Evolutionary conservation across 805 yeast species (phyloP), one percentile per base, ranked within the genome.

Genomic region (Myxozyma geophila): DNA sequence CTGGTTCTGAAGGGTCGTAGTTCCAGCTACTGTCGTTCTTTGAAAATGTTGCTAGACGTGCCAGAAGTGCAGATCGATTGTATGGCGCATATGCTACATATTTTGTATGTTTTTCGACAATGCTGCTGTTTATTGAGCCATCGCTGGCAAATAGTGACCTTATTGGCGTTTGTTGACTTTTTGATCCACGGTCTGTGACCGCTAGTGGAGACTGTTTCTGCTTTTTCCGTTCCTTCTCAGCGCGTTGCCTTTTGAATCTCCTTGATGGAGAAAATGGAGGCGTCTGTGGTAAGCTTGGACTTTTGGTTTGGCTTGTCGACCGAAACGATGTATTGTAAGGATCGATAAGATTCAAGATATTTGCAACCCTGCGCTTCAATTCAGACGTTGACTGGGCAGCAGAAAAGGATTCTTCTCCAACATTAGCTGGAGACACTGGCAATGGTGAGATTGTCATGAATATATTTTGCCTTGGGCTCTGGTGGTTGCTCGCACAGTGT

Each of bases 31-130:
- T 7, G 28, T 13, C 9, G 13, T 21, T 12, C 21, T 13, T 8
- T 19, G 66, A 12, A 41, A 68, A 68, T 17, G 70, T 51, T 7
- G 54, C 19, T 8, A 68, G 53, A 7, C 70, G 62, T 9, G 46
- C 17, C 7, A 68, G 56, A 6, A 68, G 56, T 17, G 53, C 51
- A 19, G 35, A 21, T 43, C 68, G 44, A 48, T 46, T 60, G 68
- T 65, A 68, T 12, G 70, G 70, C 1, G 62, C 53, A 36, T 67
- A 68, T 19, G 40, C 48, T 17, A 57, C 37, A 17, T 21, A 19
- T 33, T 33, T 43, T 12, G 28, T 28, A 43, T 47, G n/a, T 17
- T 35, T 41, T 40, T 8, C 28, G 19, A 56, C 15, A 49, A 49
- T 28, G n/a, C 10, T 21, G 17, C 10, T 35, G 6, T 23, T 12